phyloP scores from a whole-genome alignment of 177 flowering plant species.

The Vitis hybrid region DNA sequence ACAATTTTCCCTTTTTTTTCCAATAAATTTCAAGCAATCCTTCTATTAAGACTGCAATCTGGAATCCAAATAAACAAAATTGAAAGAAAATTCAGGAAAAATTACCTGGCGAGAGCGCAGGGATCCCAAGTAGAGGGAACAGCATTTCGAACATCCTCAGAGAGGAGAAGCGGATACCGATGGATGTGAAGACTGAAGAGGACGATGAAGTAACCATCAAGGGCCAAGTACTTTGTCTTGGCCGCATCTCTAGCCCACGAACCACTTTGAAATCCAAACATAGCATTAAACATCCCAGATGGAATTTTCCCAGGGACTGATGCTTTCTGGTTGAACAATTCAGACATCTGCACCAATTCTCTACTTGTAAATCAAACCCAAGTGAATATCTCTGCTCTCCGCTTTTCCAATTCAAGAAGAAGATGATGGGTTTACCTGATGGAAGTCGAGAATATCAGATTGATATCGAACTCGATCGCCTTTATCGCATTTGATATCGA shows the following conservation, averaged over 20 bases:
- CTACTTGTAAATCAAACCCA: background rate
- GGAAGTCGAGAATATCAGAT: constrained; percentile 72
- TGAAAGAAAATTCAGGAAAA: background rate
- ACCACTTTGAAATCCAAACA: constrained; percentile 69
- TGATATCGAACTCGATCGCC: constrained; percentile 75
- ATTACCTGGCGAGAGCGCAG: constrained; percentile 64
- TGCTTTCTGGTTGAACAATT: constrained; percentile 53
- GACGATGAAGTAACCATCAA: constrained; percentile 64
- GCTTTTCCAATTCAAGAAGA: too few species aligned
- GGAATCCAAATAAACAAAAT: too few species aligned
- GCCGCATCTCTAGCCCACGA: constrained; percentile 75
- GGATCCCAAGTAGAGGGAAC: constrained; percentile 90
- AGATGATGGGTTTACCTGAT: constrained; percentile 35
- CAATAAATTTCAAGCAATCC: too few species aligned
- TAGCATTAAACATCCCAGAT: constrained; percentile 65
- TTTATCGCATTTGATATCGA: constrained; percentile 75
- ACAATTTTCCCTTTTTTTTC: too few species aligned
- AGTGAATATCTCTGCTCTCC: background rate
- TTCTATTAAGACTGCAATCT: too few species aligned
- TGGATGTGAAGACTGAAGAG: constrained; percentile 60
- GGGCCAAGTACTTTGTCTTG: constrained; percentile 56
- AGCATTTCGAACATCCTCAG: constrained; percentile 53
- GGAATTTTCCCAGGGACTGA: constrained; percentile 73
- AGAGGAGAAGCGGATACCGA: constrained; percentile 56
- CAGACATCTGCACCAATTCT: constrained; percentile 62